Percentiles rank a stretch among this genome's conserved stretches.
Evolutionary conservation across 1,139 yeast species (phyloP).

Genomic region (Suhomyces atakaporum): DNA sequence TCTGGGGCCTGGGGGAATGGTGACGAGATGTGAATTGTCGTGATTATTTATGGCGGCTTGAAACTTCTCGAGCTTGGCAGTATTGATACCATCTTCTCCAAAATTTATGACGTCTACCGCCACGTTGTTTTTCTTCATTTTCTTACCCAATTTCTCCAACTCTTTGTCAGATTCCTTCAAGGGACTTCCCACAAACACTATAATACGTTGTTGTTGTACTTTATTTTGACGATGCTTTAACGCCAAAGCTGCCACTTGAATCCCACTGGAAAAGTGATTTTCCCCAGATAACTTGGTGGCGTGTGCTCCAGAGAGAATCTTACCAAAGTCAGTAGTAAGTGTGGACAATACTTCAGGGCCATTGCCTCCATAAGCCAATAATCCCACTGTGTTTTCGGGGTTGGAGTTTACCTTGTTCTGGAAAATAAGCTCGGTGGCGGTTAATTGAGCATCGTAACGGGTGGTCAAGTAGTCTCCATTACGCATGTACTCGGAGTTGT

Average conservation of each 20-base stretch:
- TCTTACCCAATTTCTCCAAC: slow-evolving; percentile 82
- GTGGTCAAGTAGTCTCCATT: slow-evolving; percentile 93
- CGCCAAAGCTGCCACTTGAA: slow-evolving; percentile 96
- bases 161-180: slow-evolving; percentile 69
- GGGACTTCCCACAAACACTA: slow-evolving; percentile 90
- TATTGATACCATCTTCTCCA: slow-evolving; percentile 83
- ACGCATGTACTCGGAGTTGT: slow-evolving; percentile 93
- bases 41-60: slow-evolving; percentile 72
- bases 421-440: slow-evolving; percentile 88
- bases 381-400: slow-evolving; percentile 93
- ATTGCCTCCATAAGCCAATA: slow-evolving; percentile 83
- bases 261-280: slow-evolving; percentile 74
- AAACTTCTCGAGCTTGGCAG: slow-evolving; percentile 79
- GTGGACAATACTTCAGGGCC: slow-evolving; percentile 87
- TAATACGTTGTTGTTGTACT: slow-evolving; percentile 86
- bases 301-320: slow-evolving; percentile 83
- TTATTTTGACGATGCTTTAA: slow-evolving; percentile 95
- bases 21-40: slow-evolving; percentile 82
- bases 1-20: slow-evolving; percentile 87
- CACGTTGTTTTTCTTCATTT: slow-evolving; percentile 89
- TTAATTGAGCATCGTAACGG: slow-evolving; percentile 90
- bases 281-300: slow-evolving; percentile 74
- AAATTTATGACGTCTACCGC: slow-evolving; percentile 90
- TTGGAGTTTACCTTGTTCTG: slow-evolving; percentile 83
- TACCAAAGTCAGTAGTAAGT: slow-evolving; percentile 85